phyloP scores from a whole-genome alignment of 1,284 basidiomycete species.

The Microbotryum silenes-acaulis region DNA sequence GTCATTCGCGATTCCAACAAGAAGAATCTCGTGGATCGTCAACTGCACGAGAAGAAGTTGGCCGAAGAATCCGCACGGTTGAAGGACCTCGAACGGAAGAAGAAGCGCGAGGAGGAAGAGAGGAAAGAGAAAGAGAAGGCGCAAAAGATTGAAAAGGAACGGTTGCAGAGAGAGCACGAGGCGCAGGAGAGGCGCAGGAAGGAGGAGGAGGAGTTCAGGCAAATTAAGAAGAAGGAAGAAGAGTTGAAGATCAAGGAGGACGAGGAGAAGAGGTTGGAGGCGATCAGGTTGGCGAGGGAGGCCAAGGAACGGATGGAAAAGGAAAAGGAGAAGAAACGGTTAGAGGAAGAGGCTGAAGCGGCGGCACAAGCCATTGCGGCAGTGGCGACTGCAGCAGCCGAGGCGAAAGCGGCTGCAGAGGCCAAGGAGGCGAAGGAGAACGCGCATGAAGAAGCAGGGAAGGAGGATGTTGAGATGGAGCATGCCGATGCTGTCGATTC shows the following conservation, averaged over 20 bases:
- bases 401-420: background rate
- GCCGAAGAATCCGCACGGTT: conserved; percentile 12
- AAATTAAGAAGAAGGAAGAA: background rate
- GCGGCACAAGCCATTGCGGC: conserved; percentile 4
- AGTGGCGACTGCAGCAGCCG: background rate
- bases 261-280: background rate
- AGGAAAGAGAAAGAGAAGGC: conserved; percentile 7
- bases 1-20: conserved; percentile 13
- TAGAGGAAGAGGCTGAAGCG: conserved; percentile 1
- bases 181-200: background rate
- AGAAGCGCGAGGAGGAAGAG: conserved; percentile 21
- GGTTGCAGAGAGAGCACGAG: conserved; percentile 6
- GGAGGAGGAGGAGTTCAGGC: conserved; percentile 8
- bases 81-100: conserved; percentile 13
- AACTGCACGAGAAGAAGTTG: conserved; percentile 3
- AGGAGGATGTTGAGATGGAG: no score
- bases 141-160: conserved; percentile 10
- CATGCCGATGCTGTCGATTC: no score
- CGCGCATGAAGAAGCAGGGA: no score
- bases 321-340: conserved; percentile 1
- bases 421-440: no score
- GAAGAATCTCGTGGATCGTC: conserved; percentile 7
- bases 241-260: conserved; percentile 1
- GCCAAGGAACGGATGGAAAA: background rate
- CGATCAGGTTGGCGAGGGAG: no score